Conservation (phyloP, 78 protist species). For the Mantamonas sphyraenae region DNA sequence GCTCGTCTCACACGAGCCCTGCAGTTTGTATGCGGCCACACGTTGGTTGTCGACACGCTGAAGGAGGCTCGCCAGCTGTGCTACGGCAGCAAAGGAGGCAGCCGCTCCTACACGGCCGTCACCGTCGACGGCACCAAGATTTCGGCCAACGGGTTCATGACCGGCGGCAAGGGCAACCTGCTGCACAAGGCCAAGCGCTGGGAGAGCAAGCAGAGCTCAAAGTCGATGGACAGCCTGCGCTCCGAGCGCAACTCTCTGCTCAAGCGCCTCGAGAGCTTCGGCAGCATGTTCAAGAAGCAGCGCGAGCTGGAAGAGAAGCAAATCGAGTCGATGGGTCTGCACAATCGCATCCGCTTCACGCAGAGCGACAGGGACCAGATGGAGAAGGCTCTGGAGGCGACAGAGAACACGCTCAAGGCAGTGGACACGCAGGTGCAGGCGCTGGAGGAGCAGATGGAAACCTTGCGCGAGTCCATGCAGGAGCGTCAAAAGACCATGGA, state of each 20-base stretch:
- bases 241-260: no score
- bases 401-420: no score
- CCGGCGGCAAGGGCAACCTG: slow-evolving; percentile 21
- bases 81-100: slow-evolving; percentile 13
- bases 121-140: slow-evolving; percentile 85
- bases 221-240: no score
- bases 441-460: slow-evolving; percentile 1
- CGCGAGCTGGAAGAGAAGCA: no score
- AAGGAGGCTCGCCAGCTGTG: slow-evolving; percentile 64
- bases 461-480: background rate
- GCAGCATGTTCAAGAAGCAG: no score
- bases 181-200: slow-evolving; percentile 16
- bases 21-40: slow-evolving; percentile 75
- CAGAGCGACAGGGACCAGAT: no score
- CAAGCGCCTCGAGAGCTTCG: no score
- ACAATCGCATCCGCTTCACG: background rate
- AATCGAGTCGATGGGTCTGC: no score
- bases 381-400: background rate
- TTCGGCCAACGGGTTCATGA: slow-evolving; percentile 74
- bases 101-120: slow-evolving; percentile 32
- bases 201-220: no score
- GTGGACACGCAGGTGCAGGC: no score
- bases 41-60: slow-evolving; percentile 75
- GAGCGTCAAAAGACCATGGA: slow-evolving; percentile 1
- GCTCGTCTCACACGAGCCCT: slow-evolving; percentile 60